These are phyloP conservation scores for Dalbergia cochinchinensis DNA, from an alignment of 306 rosid genomes.

Conservation along the genomic window DNA sequence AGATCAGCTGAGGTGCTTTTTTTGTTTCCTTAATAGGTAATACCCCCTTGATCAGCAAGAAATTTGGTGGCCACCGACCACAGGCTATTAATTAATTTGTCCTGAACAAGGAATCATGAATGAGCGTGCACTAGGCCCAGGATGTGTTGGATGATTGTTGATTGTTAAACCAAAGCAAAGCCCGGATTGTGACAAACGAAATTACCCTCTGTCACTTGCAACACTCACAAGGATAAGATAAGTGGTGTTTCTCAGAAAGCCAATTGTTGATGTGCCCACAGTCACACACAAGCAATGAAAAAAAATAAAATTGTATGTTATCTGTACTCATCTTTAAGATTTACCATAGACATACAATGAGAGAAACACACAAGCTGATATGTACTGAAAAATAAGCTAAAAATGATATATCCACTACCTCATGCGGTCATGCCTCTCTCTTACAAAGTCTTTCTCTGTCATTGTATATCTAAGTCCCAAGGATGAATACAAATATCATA, in stretches of 20 bases:
- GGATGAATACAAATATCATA: no score
- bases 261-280: neutral
- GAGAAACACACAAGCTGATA: no score
- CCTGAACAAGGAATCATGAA: neutral
- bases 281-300: neutral
- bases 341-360: no score
- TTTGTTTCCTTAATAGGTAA: constrained; percentile 3
- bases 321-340: no score
- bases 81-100: neutral
- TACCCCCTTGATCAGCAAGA: neutral
- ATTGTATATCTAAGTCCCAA: no score
- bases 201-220: neutral
- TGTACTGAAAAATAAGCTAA: no score
- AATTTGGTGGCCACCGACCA: constrained; percentile 15
- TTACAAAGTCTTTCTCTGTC: no score
- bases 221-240: neutral
- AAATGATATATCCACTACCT: no score
- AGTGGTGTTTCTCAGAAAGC: neutral
- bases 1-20: neutral
- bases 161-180: no score
- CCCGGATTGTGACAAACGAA: no score
- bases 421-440: no score
- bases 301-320: neutral
- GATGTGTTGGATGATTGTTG: neutral
- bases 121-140: neutral